Conservation (phyloP, 192 early-diverging fungal genomes). For the Dissophora ornata region DNA sequence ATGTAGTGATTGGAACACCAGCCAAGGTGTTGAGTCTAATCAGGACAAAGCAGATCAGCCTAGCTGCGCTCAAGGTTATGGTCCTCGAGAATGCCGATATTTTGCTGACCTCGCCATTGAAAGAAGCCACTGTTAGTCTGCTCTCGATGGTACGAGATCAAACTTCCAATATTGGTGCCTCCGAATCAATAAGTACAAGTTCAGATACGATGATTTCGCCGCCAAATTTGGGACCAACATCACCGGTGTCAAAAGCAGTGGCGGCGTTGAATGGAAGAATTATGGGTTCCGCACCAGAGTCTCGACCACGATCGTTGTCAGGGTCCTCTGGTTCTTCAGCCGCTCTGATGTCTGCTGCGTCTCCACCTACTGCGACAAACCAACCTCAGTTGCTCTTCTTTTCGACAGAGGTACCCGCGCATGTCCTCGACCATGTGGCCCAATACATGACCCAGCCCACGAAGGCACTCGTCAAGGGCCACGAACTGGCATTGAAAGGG, state of each 20-base stretch:
- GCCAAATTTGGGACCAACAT: conserved; percentile 43
- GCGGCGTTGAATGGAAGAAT: conserved; percentile 42
- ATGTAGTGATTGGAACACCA: conserved; percentile 49
- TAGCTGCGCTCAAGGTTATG: conserved; percentile 38
- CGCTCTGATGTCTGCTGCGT: not conserved
- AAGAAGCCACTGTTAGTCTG: conserved; percentile 44
- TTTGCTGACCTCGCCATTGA: conserved; percentile 28
- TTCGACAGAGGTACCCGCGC: conserved; percentile 36
- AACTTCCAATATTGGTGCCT: not conserved
- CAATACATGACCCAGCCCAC: conserved; percentile 51
- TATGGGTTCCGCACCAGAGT: not conserved
- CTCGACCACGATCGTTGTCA: not conserved
- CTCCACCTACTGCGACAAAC: not conserved
- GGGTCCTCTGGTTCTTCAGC: not conserved
- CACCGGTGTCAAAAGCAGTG: conserved; percentile 47
- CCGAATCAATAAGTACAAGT: not conserved
- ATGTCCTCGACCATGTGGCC: conserved; percentile 41
- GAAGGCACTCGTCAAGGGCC: conserved; percentile 44
- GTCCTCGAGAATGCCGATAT: conserved; percentile 51
- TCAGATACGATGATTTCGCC: conserved; percentile 20
- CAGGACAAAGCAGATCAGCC: conserved; percentile 37
- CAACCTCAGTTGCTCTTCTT: conserved; percentile 47
- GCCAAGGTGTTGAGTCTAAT: conserved; percentile 34
- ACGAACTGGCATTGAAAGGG: conserved; percentile 46
- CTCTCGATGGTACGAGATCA: conserved; percentile 42